Percentiles rank a stretch among this genome's conserved stretches.
phyloP scores from a whole-genome alignment of 73 alveolate genomes.

The Paramecium caudatum region DNA sequence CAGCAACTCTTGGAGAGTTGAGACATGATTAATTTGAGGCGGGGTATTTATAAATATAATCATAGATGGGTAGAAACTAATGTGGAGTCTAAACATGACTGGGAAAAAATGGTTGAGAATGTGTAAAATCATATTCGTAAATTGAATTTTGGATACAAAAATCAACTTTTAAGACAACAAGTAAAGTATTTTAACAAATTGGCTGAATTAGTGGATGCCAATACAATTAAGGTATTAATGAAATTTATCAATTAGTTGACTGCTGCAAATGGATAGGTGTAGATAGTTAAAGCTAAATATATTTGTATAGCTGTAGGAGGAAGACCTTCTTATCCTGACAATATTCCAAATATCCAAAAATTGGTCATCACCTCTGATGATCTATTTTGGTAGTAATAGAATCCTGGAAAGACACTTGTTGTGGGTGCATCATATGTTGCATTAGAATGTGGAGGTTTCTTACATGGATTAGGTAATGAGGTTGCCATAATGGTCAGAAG shows the following conservation, averaged over 20 bases:
- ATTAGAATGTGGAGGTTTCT: slow-evolving; percentile 98
- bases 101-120: slow-evolving; percentile 92
- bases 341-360: slow-evolving; percentile 69
- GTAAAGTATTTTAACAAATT: slow-evolving; percentile 93
- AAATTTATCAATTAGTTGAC: slow-evolving; percentile 62
- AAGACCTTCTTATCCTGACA: slow-evolving; percentile 86
- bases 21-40: slow-evolving; percentile 83
- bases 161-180: slow-evolving; percentile 84
- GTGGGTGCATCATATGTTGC: slow-evolving; percentile 99
- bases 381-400: slow-evolving; percentile 90
- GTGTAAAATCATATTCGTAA: slow-evolving; percentile 92
- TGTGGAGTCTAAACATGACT: slow-evolving; percentile 82
- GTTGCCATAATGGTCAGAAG: slow-evolving; percentile 97
- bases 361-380: slow-evolving; percentile 93
- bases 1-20: slow-evolving; percentile 93
- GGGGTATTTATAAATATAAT: slow-evolving; percentile 78
- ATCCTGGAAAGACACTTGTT: slow-evolving; percentile 98
- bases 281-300: slow-evolving; percentile 85
- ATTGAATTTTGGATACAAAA: slow-evolving; percentile 94
- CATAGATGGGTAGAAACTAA: slow-evolving; percentile 74
- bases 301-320: slow-evolving; percentile 96
- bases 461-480: slow-evolving; percentile 95
- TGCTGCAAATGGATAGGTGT: slow-evolving; percentile 87
- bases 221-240: slow-evolving; percentile 85
- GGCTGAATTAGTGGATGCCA: slow-evolving; percentile 95